Conservation (phyloP, 441 rosid genomes). For the Pelargonium citronellum region DNA sequence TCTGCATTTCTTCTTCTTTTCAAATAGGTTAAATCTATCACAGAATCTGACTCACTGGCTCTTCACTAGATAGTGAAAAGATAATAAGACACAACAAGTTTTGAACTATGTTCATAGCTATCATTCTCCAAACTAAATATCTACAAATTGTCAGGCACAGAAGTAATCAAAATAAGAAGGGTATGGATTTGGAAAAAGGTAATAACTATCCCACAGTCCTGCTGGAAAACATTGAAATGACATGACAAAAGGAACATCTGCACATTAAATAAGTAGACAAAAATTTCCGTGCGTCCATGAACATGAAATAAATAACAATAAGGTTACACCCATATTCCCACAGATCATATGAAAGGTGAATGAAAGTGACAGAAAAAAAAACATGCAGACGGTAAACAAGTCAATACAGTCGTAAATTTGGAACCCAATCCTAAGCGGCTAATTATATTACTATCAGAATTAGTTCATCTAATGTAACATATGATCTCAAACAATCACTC, state of each 20-base stretch:
- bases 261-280: background rate
- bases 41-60: no score
- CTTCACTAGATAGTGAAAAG: no score
- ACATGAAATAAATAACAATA: background rate
- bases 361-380: no score
- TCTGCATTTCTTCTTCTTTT: no score
- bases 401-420: no score
- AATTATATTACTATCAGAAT: no score
- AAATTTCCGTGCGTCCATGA: background rate
- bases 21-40: no score
- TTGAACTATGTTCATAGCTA: background rate
- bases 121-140: background rate
- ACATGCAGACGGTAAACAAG: no score
- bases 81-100: background rate
- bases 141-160: background rate
- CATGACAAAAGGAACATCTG: background rate
- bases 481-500: background rate
- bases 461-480: no score
- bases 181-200: background rate
- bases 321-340: background rate
- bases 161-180: background rate
- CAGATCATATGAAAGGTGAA: no score
- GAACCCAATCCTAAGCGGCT: no score
- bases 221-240: background rate
- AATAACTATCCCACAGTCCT: background rate